phyloP scores from a whole-genome alignment of 371 early-diverging fungal genomes.

The Mucor indicus region DNA sequence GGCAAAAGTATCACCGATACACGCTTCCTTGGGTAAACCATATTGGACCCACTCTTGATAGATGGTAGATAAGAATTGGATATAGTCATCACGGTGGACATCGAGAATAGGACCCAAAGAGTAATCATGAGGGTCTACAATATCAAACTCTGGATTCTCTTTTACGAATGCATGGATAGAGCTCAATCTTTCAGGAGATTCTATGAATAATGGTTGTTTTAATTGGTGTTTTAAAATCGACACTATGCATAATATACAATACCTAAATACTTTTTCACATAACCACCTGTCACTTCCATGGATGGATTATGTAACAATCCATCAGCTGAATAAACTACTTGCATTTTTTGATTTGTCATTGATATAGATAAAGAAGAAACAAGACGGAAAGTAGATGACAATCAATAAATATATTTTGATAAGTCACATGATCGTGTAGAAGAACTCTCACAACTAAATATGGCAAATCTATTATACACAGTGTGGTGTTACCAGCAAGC shows the following conservation, averaged over 20 bases:
- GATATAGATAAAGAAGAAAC: background rate
- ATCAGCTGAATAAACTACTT: slow-evolving; percentile 43
- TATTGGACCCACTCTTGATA: slow-evolving; percentile 55
- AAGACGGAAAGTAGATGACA: background rate
- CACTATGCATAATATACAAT: slow-evolving; percentile 1
- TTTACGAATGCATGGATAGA: slow-evolving; percentile 32
- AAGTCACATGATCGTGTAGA: no score
- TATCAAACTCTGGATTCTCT: slow-evolving; percentile 20
- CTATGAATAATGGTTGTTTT: slow-evolving; percentile 21
- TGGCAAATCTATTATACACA: no score
- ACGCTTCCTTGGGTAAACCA: slow-evolving; percentile 59
- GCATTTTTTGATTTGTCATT: slow-evolving; percentile 21
- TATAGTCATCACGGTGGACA: slow-evolving; percentile 59
- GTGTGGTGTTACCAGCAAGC: no score
- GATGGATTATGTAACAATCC: slow-evolving; percentile 42
- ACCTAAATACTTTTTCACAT: slow-evolving; percentile 32
- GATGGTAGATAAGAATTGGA: slow-evolving; percentile 54
- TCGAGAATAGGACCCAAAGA: slow-evolving; percentile 53
- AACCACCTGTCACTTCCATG: slow-evolving; percentile 37
- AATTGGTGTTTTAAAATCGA: background rate
- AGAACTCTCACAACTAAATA: no score
- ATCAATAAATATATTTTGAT: no score
- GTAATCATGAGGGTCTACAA: slow-evolving; percentile 46
- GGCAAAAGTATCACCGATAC: slow-evolving; percentile 57
- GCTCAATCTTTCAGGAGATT: slow-evolving; percentile 39